A percentile compares a stretch with the other conserved stretches of the same genome.
phyloP scores from a whole-genome alignment of 2,329 filamentous ascomycete species.

The Fusarium fracticaudum region DNA sequence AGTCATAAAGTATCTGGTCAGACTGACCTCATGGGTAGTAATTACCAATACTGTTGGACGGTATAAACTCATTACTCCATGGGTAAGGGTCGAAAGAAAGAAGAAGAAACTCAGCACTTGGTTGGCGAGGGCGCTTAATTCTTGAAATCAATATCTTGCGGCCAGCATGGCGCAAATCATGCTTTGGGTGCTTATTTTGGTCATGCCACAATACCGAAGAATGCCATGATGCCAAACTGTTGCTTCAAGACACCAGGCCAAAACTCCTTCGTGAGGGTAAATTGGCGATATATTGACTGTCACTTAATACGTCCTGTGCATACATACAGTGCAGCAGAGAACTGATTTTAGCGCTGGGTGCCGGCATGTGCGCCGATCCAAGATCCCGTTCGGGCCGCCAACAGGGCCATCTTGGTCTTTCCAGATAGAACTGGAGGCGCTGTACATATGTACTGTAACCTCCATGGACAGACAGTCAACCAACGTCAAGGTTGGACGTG shows the following conservation, averaged over 20 bases:
- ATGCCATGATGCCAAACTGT: background rate
- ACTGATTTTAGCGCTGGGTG: conserved; percentile 34
- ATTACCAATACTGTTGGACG: background rate
- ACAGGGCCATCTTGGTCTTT: conserved; percentile 22
- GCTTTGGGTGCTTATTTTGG: conserved; percentile 5
- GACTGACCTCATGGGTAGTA: background rate
- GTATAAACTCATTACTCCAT: background rate
- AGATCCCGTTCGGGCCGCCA: conserved; percentile 41
- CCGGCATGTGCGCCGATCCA: conserved; percentile 38
- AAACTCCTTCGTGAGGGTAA: background rate
- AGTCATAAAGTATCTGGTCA: background rate
- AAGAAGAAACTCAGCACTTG: background rate
- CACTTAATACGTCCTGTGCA: background rate
- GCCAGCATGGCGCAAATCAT: background rate
- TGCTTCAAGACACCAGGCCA: background rate
- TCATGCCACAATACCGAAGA: background rate
- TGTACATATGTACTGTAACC: background rate
- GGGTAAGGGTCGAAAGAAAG: background rate
- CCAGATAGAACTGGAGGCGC: background rate
- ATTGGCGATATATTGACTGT: background rate
- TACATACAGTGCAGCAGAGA: background rate
- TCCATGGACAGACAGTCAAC: background rate
- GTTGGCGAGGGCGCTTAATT: conserved; percentile 1
- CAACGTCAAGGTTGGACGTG: background rate
- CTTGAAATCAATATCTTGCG: background rate